Conservation (phyloP, 805 yeast genomes). For the Cyberlindnera japonica region DNA sequence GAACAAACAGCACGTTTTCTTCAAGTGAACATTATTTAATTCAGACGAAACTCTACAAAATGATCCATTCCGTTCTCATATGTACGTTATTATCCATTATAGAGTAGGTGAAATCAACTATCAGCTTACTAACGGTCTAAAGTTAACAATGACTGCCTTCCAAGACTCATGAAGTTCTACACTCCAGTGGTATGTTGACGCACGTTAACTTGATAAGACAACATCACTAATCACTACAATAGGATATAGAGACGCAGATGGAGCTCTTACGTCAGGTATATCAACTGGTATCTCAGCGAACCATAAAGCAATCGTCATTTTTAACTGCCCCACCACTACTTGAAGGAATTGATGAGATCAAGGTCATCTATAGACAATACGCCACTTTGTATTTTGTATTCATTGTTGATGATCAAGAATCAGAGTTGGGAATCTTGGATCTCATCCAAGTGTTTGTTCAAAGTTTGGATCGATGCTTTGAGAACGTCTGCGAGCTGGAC, state of each 20-base stretch:
- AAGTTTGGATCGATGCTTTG: conserved; percentile 87
- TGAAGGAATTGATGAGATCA: conserved; percentile 64
- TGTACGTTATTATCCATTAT: conserved; percentile 35
- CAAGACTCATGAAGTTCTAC: conserved; percentile 86
- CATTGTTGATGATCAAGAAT: conserved; percentile 92
- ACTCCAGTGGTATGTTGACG: conserved; percentile 59
- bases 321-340: conserved; percentile 80
- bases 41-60: conserved; percentile 28
- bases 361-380: conserved; percentile 89
- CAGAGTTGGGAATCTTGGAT: conserved; percentile 90
- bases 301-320: conserved; percentile 79
- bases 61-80: conserved; percentile 86
- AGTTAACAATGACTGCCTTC: conserved; percentile 89
- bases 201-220: neutral
- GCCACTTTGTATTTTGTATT: conserved; percentile 96
- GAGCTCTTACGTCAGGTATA: conserved; percentile 77
- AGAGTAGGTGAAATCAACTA: neutral
- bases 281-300: conserved; percentile 67
- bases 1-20: no score
- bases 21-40: no score
- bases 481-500: conserved; percentile 92
- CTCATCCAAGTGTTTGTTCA: conserved; percentile 96
- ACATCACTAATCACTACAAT: neutral
- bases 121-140: neutral
- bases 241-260: conserved; percentile 77